A percentile compares a stretch with the other conserved stretches of the same genome.
These are phyloP conservation scores for Plasmodium adleri DNA, from an alignment of 169 alveolate species.

Conservation along the genomic window DNA sequence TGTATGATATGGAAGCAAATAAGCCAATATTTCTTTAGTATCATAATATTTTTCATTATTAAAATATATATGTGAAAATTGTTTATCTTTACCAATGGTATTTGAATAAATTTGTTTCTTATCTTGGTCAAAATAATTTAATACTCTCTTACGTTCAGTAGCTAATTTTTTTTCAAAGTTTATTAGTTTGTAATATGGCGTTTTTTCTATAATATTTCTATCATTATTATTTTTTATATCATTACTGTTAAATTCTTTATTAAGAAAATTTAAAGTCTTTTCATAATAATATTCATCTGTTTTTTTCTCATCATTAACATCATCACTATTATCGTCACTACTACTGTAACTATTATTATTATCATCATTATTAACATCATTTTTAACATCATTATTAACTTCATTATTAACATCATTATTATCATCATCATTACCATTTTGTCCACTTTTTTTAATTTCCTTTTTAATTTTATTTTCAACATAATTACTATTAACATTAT, in stretches of 20 bases:
- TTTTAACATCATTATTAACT: neutral
- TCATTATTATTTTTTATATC: neutral
- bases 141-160: slow-evolving; percentile 42
- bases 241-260: slow-evolving; percentile 12
- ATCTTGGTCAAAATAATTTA: slow-evolving; percentile 49
- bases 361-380: neutral
- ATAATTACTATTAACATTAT: no score
- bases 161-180: slow-evolving; percentile 64
- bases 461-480: no score
- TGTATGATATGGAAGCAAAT: slow-evolving; percentile 58
- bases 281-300: slow-evolving; percentile 44
- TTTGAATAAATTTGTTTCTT: slow-evolving; percentile 46
- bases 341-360: neutral
- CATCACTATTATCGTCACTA: neutral
- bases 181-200: slow-evolving; percentile 47
- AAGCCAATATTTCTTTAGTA: slow-evolving; percentile 61
- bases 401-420: neutral
- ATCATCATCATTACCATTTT: neutral
- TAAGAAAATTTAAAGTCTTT: slow-evolving; percentile 34
- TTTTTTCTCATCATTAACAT: slow-evolving; percentile 13
- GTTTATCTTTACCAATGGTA: slow-evolving; percentile 56
- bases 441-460: neutral
- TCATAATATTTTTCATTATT: slow-evolving; percentile 60
- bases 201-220: slow-evolving; percentile 31
- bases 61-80: slow-evolving; percentile 48